Base-by-base conservation (phyloP, 2,329 filamentous ascomycete species). In the Penicillium sp. region DNA sequence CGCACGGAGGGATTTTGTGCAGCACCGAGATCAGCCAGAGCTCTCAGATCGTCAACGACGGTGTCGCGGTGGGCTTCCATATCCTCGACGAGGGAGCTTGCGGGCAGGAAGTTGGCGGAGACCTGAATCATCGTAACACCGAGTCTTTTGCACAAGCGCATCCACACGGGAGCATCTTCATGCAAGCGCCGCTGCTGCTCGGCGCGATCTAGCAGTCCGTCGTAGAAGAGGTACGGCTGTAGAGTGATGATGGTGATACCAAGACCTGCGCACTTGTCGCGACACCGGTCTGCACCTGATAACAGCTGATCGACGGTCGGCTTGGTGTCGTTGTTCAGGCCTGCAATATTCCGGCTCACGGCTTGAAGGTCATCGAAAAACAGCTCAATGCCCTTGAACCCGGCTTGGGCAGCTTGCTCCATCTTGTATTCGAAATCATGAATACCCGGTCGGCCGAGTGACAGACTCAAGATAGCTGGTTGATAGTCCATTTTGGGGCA, bases 151-250 rank as follows among this genome's bases (percentile, higher is more conserved):
- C 81, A 84, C 7, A 91, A 74, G 41, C 80, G 66, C 54, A 91
- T 83, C 88, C 88, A 91, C 14, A 87, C 74, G 16, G 79, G 72
- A 36, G 91, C 77, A 6, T 24, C 41, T 62, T 90, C 82, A 16
- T 82, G 74, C 31, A 90, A 72, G 5, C 83, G 76, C 27, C 76
- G 70, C 1, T 70, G 70, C 64, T 88, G 86, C 53, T 80, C 75
- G n/a, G 70, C 59, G 7, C 86, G 76, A 67, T 89, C 83, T 4
- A 83, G 52, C 0, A 90, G 77, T 2, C 88, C 89, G 59, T 90
- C 88, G 71, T 88, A 90, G 70, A 89, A 83, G 74, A 83, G 82
- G 67, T 92, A 90, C 0, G 89, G 88, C 65, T 89, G 88, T 1
- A 91, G 78, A 56, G 82, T 84, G 53, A 69, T 7, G 21, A 68